Evolutionary conservation across 768 basidiomycete species (phyloP), one percentile per base, ranked within the genome.

Genomic region (Neoboletus subvelutipes): DNA sequence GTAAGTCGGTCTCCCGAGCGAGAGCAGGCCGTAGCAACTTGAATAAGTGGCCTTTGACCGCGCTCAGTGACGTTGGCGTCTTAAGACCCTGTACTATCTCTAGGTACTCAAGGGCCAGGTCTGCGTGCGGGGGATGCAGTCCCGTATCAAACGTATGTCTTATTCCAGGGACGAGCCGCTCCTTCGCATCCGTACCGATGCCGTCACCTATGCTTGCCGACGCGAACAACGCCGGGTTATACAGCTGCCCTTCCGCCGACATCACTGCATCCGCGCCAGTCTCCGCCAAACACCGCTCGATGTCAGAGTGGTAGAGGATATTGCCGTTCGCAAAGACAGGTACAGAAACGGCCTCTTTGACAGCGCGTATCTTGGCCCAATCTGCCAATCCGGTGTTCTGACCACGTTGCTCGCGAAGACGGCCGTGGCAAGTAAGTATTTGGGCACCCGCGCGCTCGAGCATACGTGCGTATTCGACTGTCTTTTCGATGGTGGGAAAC

Each of bases 321-420:
- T 98, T 98, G 29, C 97, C 97, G 71, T 99, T 99, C 0, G 96
- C 95, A 69, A 99, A 92, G 5, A 99, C 94, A 4, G 95, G 96
- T 0, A 99, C 83, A 1, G 83, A 84, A 37, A 98, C 92, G 1
- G 92, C 90, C 63, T 89, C 72, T 71, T 95, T 97, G 64, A 99
- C 94, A 0, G 92, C 91, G 9, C 81, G 82, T 67, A 99, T 98
- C 72, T 97, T 88, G 26, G 75, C 76, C 90, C 91, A 97, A 64
- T 92, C 91, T 7, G 94, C 94, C 12, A 95, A 71, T 18, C 94
- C 94, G 0, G 88, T 78, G 45, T 85, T 82, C 52, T 92, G 90
- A 1, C 96, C 97, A 20, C 96, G 86, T 73, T 96, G 94, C 62
- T 98, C 95, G 31, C 94, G 83, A 43, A 86, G 80, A 7, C 97